Percentiles rank a stretch among this genome's conserved stretches.
Conservation (phyloP, 176 grass and related monocot species). For the Musa itinerans region DNA sequence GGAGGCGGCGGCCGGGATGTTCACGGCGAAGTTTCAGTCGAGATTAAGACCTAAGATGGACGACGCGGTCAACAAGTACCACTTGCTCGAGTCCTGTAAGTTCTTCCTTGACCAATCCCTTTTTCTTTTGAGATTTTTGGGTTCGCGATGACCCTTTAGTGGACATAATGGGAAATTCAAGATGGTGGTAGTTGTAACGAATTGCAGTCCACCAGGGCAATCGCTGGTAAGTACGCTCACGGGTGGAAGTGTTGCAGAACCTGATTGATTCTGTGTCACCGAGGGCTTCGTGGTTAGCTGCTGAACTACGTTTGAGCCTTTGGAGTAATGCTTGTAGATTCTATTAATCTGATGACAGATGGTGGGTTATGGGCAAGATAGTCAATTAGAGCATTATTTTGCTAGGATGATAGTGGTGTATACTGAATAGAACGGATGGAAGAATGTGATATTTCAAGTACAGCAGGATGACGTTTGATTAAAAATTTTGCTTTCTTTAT, state of each 20-base stretch:
- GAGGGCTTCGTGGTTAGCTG: not conserved
- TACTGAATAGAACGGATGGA: too few species aligned
- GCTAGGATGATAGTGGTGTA: too few species aligned
- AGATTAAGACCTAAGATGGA: not conserved
- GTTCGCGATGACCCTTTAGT: not conserved
- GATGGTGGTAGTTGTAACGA: not conserved
- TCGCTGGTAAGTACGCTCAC: not conserved
- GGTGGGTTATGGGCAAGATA: not conserved
- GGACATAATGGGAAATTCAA: too few species aligned
- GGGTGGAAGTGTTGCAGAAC: not conserved
- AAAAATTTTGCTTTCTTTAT: too few species aligned
- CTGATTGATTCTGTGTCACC: not conserved
- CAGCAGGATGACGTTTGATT: too few species aligned
- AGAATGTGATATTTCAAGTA: too few species aligned
- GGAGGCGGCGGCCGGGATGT: conserved; percentile 1
- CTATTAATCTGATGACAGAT: not conserved
- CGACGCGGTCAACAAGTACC: not conserved
- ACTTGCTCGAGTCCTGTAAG: conserved; percentile 14
- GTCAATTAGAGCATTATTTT: not conserved
- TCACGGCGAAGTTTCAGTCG: not conserved
- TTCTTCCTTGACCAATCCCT: not conserved
- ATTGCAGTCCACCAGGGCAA: not conserved
- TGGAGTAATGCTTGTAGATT: not conserved
- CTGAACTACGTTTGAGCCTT: not conserved
- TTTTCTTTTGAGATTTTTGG: not conserved